Base-by-base conservation (phyloP, 2,329 filamentous ascomycete genomes). In the Fusarium sp. region DNA sequence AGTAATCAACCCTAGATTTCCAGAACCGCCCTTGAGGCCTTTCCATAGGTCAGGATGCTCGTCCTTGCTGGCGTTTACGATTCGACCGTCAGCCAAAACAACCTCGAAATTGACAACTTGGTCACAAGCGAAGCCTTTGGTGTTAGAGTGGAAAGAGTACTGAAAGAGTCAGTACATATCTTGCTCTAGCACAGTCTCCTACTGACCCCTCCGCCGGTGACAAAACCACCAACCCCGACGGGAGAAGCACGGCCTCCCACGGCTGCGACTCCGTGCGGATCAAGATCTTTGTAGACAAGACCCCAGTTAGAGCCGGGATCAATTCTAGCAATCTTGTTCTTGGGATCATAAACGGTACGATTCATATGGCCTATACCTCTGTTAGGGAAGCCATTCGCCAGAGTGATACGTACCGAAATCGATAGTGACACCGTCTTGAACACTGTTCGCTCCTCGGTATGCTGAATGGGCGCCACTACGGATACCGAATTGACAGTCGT, bases 381-480 rank as follows among this genome's bases (percentile, higher is more conserved):
- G 14, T 34, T 18, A 29, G n/a, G 8, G n/a, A 1, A 11, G 20
- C 0, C 4, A 11, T 2, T 4, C 4, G 3, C 14, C 30, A 11
- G 3, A 16, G 3, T 8, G 3, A 2, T 13, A 16, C 13, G 2
- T 30, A 30, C 45, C n/a, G 11, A 48, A 48, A 10, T 48, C 45
- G 16, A 48, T 14, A 12, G 45, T 48, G 14, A 48, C 16, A 16
- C 27, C 45, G 20, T 48, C 45, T 13, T 20, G 18, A 7, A 47
- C 45, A 47, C 25, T 13, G 14, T 47, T 47, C 7, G 45, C 27
- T 0, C 29, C 14, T 8, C 25, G 18, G 20, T 47, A 47, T 13
- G 45, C 25, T 4, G 45, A 30, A 16, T 47, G 25, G 4, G 27
- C 29, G 3, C 45, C 45, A 8, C 45, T 47, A 11, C 45, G 9